Conservation (phyloP, 2,329 filamentous ascomycete genomes). For the Aplosporella prunicola region DNA sequence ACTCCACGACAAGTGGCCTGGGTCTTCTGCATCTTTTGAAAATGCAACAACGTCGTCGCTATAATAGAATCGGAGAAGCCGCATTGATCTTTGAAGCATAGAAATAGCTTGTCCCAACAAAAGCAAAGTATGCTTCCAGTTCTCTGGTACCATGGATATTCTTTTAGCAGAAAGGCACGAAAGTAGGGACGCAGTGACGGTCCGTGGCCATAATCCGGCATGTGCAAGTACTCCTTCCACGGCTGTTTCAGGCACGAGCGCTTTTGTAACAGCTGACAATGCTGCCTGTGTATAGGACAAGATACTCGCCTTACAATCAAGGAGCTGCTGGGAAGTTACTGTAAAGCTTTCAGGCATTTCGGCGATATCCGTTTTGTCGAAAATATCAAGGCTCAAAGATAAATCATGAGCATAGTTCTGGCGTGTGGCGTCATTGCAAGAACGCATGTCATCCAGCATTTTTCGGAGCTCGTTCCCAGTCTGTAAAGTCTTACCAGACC, state of each 20-base stretch:
- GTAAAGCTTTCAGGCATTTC: neutral
- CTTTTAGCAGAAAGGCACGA: neutral
- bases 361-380: neutral
- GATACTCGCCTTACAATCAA: neutral
- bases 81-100: neutral
- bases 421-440: neutral
- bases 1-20: slow-evolving; percentile 49
- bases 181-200: neutral
- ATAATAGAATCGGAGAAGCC: neutral
- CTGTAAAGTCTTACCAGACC: neutral
- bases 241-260: too few relatives aligned
- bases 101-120: neutral
- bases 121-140: neutral
- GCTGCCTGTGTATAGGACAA: too few relatives aligned
- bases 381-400: neutral
- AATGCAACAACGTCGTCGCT: neutral
- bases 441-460: neutral
- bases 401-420: neutral
- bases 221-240: too few relatives aligned
- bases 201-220: slow-evolving; percentile 1
- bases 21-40: slow-evolving; percentile 3
- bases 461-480: neutral
- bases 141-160: neutral
- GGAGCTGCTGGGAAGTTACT: neutral
- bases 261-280: too few relatives aligned